phyloP scores from a whole-genome alignment of 2,329 filamentous ascomycete genomes.

The Hymenoscyphus albidus region DNA sequence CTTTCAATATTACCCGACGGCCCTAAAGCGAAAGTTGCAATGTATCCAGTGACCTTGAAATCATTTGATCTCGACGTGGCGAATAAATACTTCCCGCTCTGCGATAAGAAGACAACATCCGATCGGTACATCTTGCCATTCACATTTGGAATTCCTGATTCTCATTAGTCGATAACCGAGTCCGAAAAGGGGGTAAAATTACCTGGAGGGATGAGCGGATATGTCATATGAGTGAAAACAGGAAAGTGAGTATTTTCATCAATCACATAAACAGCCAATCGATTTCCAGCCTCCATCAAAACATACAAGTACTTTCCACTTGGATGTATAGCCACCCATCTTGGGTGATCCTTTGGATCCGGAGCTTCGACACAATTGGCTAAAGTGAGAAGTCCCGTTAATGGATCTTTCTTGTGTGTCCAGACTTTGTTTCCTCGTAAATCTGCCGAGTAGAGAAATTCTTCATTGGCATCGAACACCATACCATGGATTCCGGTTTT shows the following conservation, averaged over 20 bases:
- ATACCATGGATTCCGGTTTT: constrained; percentile 75
- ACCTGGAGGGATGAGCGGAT: constrained; percentile 76
- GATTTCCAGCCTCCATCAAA: constrained; percentile 86
- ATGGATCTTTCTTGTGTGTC: constrained; percentile 69
- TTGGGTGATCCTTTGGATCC: constrained; percentile 68
- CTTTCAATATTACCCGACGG: constrained; percentile 67
- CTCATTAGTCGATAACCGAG: constrained; percentile 11
- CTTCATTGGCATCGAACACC: constrained; percentile 72
- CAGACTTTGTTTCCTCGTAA: constrained; percentile 76
- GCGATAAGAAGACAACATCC: constrained; percentile 74
- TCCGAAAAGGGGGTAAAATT: constrained; percentile 27
- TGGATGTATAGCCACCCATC: constrained; percentile 84
- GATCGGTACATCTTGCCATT: constrained; percentile 66
- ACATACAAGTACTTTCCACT: constrained; percentile 76
- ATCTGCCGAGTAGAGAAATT: constrained; percentile 75
- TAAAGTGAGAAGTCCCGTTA: constrained; percentile 60
- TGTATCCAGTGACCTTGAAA: constrained; percentile 73
- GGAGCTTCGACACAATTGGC: constrained; percentile 72
- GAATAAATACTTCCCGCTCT: constrained; percentile 71
- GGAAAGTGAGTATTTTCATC: constrained; percentile 70
- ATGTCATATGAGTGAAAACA: constrained; percentile 72
- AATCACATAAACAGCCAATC: constrained; percentile 76
- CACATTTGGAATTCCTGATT: constrained; percentile 35
- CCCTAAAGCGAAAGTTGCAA: constrained; percentile 72
- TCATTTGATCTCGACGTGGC: constrained; percentile 78